Percentiles rank a stretch among this genome's conserved stretches.
phyloP scores from a whole-genome alignment of 768 basidiomycete genomes.

The Boletellus ananiceps region DNA sequence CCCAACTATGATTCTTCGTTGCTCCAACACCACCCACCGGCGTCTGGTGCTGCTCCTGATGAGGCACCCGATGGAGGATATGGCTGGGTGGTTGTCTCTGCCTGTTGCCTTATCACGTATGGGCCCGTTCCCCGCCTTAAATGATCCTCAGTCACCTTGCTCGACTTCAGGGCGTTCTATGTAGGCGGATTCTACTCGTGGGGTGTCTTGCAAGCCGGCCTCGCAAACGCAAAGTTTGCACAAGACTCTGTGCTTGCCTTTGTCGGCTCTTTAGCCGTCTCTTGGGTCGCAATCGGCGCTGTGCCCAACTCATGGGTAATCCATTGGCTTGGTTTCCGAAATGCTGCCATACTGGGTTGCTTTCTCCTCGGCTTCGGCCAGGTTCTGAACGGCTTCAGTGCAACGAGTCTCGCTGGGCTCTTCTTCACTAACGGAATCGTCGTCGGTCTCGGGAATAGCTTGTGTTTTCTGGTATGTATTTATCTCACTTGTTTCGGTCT shows the following conservation, averaged over 20 bases:
- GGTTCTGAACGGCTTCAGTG: constrained; percentile 24
- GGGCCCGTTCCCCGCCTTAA: neutral
- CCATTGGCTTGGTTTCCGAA: constrained; percentile 27
- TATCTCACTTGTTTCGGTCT: neutral
- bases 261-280: constrained; percentile 29
- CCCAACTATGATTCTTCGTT: neutral
- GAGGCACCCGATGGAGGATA: constrained; percentile 30
- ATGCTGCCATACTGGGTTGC: constrained; percentile 25
- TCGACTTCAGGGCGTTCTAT: constrained; percentile 21
- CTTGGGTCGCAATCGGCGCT: constrained; percentile 28
- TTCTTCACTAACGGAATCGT: constrained; percentile 30
- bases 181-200: constrained; percentile 28
- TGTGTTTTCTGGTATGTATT: constrained; percentile 21
- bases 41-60: neutral
- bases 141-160: neutral
- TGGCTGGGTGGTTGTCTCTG: constrained; percentile 30
- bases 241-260: constrained; percentile 27
- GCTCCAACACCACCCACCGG: neutral
- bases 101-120: constrained; percentile 27
- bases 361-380: constrained; percentile 27
- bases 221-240: constrained; percentile 25
- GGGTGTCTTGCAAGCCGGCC: constrained; percentile 29
- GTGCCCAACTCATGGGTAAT: constrained; percentile 29
- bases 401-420: constrained; percentile 19
- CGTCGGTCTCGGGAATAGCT: constrained; percentile 27